These are phyloP conservation scores for Tilletia caries DNA, from an alignment of 1,284 basidiomycete genomes.

Conservation along the genomic window DNA sequence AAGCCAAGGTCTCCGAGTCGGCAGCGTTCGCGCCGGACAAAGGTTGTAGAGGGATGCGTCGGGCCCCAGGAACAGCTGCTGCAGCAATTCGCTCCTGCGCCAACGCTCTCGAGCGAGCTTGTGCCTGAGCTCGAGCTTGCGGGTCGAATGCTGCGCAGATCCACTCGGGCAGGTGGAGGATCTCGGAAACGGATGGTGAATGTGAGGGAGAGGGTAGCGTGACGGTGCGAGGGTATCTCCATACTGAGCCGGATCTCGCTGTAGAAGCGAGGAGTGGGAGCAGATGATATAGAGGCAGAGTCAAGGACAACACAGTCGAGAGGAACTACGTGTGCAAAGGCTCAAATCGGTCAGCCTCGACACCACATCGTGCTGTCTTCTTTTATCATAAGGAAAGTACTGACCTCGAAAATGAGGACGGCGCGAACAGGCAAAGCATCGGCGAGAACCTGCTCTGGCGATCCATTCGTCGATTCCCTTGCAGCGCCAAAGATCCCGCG, in stretches of 20 bases:
- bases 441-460: too few relatives aligned
- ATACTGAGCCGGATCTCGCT: neutral
- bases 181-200: neutral
- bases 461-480: too few relatives aligned
- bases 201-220: conserved; percentile 3
- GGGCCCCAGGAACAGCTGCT: neutral
- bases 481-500: neutral
- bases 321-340: neutral
- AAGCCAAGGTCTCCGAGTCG: neutral
- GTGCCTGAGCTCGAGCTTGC: neutral
- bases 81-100: neutral
- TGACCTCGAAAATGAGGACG: neutral
- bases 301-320: neutral
- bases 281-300: conserved; percentile 2
- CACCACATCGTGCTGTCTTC: neutral
- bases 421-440: neutral
- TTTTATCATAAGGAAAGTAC: neutral
- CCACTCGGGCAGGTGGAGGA: conserved; percentile 7
- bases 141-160: neutral
- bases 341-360: neutral
- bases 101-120: neutral
- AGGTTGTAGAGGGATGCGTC: neutral
- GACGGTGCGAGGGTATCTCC: neutral
- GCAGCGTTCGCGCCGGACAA: neutral
- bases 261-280: neutral